These are phyloP conservation scores for Blastosporella zonata DNA, from an alignment of 1,284 basidiomycete genomes.

Conservation along the genomic window DNA sequence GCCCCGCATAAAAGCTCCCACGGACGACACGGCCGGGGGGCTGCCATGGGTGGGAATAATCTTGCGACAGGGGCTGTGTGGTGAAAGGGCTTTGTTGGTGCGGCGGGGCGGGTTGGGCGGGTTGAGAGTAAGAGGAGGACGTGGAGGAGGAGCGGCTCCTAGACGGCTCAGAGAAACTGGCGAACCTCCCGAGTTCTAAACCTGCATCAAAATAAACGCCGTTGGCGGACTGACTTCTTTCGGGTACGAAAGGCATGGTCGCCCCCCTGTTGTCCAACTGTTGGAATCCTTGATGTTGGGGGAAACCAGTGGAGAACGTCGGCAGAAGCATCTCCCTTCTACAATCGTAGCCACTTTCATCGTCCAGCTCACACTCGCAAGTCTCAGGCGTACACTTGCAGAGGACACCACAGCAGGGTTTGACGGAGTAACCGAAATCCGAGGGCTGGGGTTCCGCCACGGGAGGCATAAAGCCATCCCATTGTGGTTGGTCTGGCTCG, in stretches of 20 bases:
- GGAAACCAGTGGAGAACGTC: conserved; percentile 4
- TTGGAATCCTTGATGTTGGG: not conserved
- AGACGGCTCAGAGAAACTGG: conserved; percentile 1
- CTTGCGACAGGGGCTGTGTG: conserved; percentile 9
- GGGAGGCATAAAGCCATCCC: conserved; percentile 16
- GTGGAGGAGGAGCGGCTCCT: conserved; percentile 18
- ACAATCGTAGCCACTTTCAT: conserved; percentile 21
- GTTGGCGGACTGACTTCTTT: not conserved
- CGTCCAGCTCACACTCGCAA: conserved; percentile 18
- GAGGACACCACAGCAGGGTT: conserved; percentile 21
- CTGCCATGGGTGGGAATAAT: conserved; percentile 5
- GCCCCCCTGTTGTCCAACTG: not conserved
- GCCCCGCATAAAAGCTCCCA: conserved; percentile 12
- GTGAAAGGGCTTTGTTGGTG: conserved; percentile 5
- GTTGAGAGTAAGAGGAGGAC: conserved; percentile 9
- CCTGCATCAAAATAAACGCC: conserved; percentile 1
- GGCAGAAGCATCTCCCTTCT: conserved; percentile 18
- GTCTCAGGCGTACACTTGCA: conserved; percentile 21
- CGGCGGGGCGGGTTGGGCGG: not conserved
- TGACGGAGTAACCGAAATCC: conserved; percentile 14
- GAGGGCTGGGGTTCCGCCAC: conserved; percentile 7
- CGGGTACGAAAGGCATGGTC: not conserved
- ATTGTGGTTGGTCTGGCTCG: conserved; percentile 11
- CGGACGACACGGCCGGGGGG: conserved; percentile 11
- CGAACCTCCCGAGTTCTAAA: not conserved